phyloP scores from a whole-genome alignment of 129 eudicot species.

The Helianthus annuus region HanXRQr2.0-SUNRISE NC_035445.2:67397481-67397980 shows the following conservation, averaged over 20 bases:
- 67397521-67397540: no score
- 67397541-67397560: no score
- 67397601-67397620: conserved; percentile 75
- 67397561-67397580: conserved; percentile 73
- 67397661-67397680: background rate
- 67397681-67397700: conserved; percentile 78
- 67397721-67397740: conserved; percentile 35
- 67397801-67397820: conserved; percentile 17
- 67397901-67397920: conserved; percentile 41
- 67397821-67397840: conserved; percentile 29
- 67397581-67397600: conserved; percentile 77
- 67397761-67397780: conserved; percentile 68
- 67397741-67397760: conserved; percentile 25
- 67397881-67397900: conserved; percentile 7
- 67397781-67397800: conserved; percentile 71
- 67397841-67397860: conserved; percentile 48
- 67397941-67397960: conserved; percentile 70
- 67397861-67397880: conserved; percentile 27
- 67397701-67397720: conserved; percentile 68
- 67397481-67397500: no score
- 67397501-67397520: no score
- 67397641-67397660: conserved; percentile 25
- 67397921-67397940: conserved; percentile 63
- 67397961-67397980: conserved; percentile 65
- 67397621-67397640: conserved; percentile 80